Conservation (phyloP, 495 filamentous ascomycete species). For the Neurospora sp. region DNA sequence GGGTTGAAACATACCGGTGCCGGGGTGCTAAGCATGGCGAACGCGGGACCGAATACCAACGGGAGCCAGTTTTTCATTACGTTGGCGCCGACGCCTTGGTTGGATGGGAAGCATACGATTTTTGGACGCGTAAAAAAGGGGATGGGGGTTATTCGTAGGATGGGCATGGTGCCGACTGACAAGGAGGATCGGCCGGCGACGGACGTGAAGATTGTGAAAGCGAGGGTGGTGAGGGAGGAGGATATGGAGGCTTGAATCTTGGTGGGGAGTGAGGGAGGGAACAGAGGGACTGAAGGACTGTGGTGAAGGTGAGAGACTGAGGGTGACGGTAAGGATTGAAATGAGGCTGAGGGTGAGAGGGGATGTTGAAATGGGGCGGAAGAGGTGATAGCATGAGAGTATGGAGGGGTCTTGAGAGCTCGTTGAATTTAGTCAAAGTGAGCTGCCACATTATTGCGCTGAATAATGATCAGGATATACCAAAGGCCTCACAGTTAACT, state of each 20-base stretch:
- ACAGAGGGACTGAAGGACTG: not conserved
- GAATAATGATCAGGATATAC: not conserved
- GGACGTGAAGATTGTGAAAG: constrained; percentile 71
- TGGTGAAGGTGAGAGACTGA: not conserved
- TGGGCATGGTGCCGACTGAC: constrained; percentile 85
- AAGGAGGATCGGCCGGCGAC: constrained; percentile 69
- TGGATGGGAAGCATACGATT: constrained; percentile 96
- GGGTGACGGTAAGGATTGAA: no score
- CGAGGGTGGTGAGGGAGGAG: constrained; percentile 52
- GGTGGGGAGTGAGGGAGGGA: not conserved
- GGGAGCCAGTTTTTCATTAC: constrained; percentile 87
- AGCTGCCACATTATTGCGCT: not conserved
- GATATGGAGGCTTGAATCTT: constrained; percentile 15
- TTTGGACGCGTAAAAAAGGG: constrained; percentile 88
- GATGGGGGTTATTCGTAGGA: constrained; percentile 71
- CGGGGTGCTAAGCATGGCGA: constrained; percentile 91
- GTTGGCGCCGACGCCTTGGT: constrained; percentile 88
- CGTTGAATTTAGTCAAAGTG: not conserved
- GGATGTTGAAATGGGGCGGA: no score
- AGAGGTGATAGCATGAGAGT: not conserved
- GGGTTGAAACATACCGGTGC: constrained; percentile 88
- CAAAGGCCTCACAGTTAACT: not conserved
- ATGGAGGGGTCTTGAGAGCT: not conserved
- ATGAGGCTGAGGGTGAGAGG: no score
- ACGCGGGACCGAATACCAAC: constrained; percentile 88